Conservation (phyloP, 345 rosid species). For the Citrus medica region DNA sequence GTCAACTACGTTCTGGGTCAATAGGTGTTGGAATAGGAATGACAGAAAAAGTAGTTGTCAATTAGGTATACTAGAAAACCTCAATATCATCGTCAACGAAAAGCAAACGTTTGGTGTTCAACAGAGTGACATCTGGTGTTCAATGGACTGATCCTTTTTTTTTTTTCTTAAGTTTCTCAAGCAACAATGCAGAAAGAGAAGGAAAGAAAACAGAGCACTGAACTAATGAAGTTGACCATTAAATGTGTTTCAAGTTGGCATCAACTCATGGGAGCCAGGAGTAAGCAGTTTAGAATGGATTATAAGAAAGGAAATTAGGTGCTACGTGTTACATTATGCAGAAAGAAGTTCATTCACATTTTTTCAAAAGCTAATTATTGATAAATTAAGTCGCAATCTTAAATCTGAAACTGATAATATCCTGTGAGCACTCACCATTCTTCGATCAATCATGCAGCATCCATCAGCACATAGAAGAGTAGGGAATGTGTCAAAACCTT, state of each 20-base stretch:
- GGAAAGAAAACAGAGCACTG: neutral
- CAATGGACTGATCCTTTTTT: neutral
- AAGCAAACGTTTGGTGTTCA: neutral
- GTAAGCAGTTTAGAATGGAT: neutral
- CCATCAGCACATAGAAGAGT: conserved; percentile 98
- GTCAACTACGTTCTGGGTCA: neutral
- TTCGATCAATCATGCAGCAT: conserved; percentile 97
- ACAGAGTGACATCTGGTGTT: neutral
- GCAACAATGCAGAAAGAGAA: neutral
- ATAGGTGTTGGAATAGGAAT: neutral
- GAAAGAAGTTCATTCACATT: neutral
- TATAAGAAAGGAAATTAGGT: neutral
- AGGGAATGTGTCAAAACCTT: conserved; percentile 96
- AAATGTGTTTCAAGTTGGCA: neutral
- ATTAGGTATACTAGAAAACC: neutral
- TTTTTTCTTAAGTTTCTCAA: neutral
- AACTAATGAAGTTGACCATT: neutral
- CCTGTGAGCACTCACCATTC: conserved; percentile 65
- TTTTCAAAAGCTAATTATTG: neutral
- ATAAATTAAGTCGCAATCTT: neutral
- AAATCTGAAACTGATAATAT: neutral
- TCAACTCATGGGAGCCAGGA: neutral
- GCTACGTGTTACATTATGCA: neutral
- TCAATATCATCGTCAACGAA: neutral
- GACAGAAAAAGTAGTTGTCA: neutral